phyloP scores from a whole-genome alignment of 2,329 filamentous ascomycete genomes.

The Colletotrichum agaves region DNA sequence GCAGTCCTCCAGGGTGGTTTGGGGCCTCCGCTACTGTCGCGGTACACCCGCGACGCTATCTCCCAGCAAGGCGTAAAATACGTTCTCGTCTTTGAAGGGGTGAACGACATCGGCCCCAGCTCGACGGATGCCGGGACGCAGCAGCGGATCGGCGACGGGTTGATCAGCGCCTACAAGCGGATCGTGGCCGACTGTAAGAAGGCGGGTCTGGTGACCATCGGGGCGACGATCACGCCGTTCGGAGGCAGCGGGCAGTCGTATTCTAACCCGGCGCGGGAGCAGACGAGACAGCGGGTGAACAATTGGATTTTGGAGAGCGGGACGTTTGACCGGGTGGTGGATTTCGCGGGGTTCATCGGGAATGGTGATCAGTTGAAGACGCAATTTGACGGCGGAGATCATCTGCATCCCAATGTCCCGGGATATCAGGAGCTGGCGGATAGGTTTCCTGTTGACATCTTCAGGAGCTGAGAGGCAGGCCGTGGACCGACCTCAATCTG shows the following conservation, averaged over 20 bases:
- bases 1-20: slow-evolving; percentile 69
- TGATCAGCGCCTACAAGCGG: slow-evolving; percentile 68
- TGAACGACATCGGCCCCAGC: slow-evolving; percentile 73
- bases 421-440: slow-evolving; percentile 71
- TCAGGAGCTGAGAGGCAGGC: slow-evolving; percentile 44
- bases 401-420: slow-evolving; percentile 69
- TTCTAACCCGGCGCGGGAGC: slow-evolving; percentile 63
- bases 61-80: slow-evolving; percentile 67
- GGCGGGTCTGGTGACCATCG: slow-evolving; percentile 67
- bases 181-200: slow-evolving; percentile 66
- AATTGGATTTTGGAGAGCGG: slow-evolving; percentile 67
- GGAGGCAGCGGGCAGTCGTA: slow-evolving; percentile 63
- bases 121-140: slow-evolving; percentile 58
- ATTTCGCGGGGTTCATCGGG: slow-evolving; percentile 69
- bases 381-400: slow-evolving; percentile 70
- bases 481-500: too few species aligned
- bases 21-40: slow-evolving; percentile 68
- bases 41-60: slow-evolving; percentile 73
- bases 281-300: slow-evolving; percentile 67
- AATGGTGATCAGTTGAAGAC: slow-evolving; percentile 61
- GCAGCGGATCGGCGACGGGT: slow-evolving; percentile 56
- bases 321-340: slow-evolving; percentile 67
- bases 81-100: slow-evolving; percentile 74
- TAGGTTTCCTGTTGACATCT: slow-evolving; percentile 66
- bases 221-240: slow-evolving; percentile 75